Base-by-base conservation (phyloP, 176 grass and related monocot genomes). In the Stipa capillata region DNA sequence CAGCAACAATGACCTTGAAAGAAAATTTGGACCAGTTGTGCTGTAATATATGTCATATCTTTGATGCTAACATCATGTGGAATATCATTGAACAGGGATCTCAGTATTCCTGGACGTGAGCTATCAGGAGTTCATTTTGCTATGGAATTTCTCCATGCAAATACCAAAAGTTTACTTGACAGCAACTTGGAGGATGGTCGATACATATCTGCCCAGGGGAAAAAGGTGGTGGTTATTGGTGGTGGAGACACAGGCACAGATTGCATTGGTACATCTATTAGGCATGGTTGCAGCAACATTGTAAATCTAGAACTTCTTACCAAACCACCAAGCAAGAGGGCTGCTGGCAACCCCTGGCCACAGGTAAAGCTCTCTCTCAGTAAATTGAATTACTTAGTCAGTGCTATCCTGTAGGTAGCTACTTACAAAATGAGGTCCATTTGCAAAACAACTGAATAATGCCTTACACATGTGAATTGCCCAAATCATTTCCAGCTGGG, bases 171-270 rank as follows among this genome's bases (percentile, higher is more conserved):
- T 71, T 89, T 99, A 65, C 88, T 99, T 27, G 97, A 99, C 73
- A 99, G 97, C 74, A 96, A 99, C 76, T 82, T 96, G 66, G 82
- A 93, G 77, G 92, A 99, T 76, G 88, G 92, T 81, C 93, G 87
- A 69, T 99, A 99, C 85, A 93, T 99, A 66, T 93, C 90, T n/a
- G 97, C 97, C 71, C 24, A 89, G 51, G 97, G 97, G n/a, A 89
- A 96, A 83, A 99, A 96, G 72, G 97, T 99, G 58, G 90, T 96
- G n/a, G 97, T 99, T 59, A 99, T 99, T 39, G 97, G 97, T 78
- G 97, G 97, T 71, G 92, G 97, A 65, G 97, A 99, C 68, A 99
- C 88, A 61, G 97, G 97, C 47, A 99, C 97, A 47, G 97, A 99
- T 85, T 99, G 97, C 76, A 93, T 96, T 28, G 97, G 88, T 54